These are phyloP conservation scores for Limtongia smithiae DNA, from an alignment of 805 yeast species.

Conservation along the genomic window DNA sequence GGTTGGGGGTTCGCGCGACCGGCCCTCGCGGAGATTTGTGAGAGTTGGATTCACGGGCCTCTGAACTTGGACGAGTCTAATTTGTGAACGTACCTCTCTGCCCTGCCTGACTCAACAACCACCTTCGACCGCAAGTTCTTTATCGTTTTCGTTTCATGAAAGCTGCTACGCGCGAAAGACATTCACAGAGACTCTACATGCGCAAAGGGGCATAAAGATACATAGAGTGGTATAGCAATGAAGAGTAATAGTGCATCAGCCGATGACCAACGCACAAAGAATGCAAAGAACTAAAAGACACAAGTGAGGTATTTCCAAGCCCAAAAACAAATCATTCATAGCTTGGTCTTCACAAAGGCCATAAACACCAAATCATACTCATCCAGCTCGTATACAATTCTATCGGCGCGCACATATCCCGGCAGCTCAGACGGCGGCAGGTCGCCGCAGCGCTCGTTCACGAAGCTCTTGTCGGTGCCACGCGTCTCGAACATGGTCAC, in stretches of 20 bases:
- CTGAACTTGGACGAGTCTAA: too few relatives aligned
- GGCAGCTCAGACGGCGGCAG: conserved; percentile 35
- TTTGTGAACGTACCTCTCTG: too few relatives aligned
- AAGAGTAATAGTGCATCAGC: too few relatives aligned
- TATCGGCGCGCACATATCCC: conserved; percentile 61
- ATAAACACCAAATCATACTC: conserved; percentile 70
- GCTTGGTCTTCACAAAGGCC: conserved; percentile 46
- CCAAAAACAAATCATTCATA: not conserved
- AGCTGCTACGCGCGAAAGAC: too few relatives aligned
- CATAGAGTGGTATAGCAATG: too few relatives aligned
- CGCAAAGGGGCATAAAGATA: too few relatives aligned
- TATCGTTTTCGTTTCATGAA: too few relatives aligned
- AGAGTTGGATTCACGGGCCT: conserved; percentile 11
- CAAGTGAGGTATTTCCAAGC: not conserved
- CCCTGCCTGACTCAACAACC: too few relatives aligned
- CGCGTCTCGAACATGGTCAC: conserved; percentile 49
- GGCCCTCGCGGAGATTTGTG: too few relatives aligned
- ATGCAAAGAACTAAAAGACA: not conserved
- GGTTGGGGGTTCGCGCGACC: too few relatives aligned
- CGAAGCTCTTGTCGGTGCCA: conserved; percentile 17
- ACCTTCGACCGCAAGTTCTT: not conserved
- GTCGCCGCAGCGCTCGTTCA: conserved; percentile 5
- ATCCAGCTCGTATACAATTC: conserved; percentile 67
- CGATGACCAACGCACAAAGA: not conserved
- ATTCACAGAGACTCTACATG: too few relatives aligned